Evolutionary conservation across 345 rosid genomes (phyloP).

Genomic region (Sisymbrium irio): DNA sequence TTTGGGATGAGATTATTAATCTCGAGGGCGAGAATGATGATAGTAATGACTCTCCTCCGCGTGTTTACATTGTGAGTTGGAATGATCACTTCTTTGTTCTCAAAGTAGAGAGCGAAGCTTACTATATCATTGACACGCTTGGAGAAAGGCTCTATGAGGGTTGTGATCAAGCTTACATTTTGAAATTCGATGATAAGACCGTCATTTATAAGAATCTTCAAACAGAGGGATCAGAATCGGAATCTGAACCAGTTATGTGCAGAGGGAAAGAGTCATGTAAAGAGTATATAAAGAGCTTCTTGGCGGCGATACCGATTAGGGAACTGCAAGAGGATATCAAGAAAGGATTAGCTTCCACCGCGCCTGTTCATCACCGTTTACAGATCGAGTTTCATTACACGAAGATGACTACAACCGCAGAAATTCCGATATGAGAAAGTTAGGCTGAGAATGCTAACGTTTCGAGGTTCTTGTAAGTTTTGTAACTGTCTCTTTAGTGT

Average conservation of each 20-base stretch:
- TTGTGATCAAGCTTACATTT: conserved; percentile 55
- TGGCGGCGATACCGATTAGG: conserved; percentile 62
- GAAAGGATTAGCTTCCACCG: conserved; percentile 55
- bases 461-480: conserved; percentile 12
- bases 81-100: conserved; percentile 70
- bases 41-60: conserved; percentile 9
- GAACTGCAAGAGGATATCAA: conserved; percentile 60
- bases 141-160: conserved; percentile 72
- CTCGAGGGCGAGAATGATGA: conserved; percentile 15
- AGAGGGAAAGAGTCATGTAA: conserved; percentile 58
- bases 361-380: conserved; percentile 60
- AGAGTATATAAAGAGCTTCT: conserved; percentile 64
- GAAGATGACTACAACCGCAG: conserved; percentile 15
- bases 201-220: conserved; percentile 32
- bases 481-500: not conserved
- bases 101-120: conserved; percentile 59
- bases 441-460: not conserved
- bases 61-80: conserved; percentile 66
- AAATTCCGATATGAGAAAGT: not conserved
- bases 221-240: not conserved
- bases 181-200: conserved; percentile 52
- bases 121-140: conserved; percentile 62
- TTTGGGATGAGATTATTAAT: conserved; percentile 59
- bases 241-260: conserved; percentile 26
- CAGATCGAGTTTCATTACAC: conserved; percentile 70